Base-by-base conservation (phyloP, 148 eudicot genomes). In the Nepenthes mirabilis region DNA sequence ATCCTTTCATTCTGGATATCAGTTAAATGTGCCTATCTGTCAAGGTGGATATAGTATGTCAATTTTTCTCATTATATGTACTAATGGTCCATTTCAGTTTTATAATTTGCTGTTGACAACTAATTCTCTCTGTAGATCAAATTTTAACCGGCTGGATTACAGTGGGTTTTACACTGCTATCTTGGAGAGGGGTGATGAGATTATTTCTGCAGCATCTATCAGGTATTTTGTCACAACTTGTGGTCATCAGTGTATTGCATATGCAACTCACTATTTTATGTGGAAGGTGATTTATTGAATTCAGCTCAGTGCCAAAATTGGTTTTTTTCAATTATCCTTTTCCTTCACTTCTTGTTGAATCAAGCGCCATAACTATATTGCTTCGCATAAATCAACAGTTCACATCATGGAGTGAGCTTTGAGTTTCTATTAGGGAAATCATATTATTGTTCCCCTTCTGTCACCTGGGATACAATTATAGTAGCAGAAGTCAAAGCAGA, bases 161-260 rank as follows among this genome's bases (percentile, higher is more conserved):
- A 79, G 78, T 72, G 80, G 95, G 58, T 94, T 89, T 65, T 89
- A 79, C 68, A 86, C 99, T 51, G 85, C 78, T 53, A 71, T 94
- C 60, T 70, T 94, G 87, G 99, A 94, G 68, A 85, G 80, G 67
- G 95, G 91, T 62, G 99, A 94, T 76, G 99, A 94, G 75, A 79
- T 94, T 58, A 70, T 89, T 61, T 75, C 79, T 63, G 99, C 89
- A 45, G 97, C 99, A 69, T 89, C 91, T 52, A 86, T 94, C 81
- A 89, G 99, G 99, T 94, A 83, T 47, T 43, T 14, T 60, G 65
- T 47, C 14, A 35, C 50, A 37, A 11, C 32, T 36, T n/a, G 52
- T 5, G 12, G 52, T 40, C 45, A 40, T 40, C 23, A 40, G 8
- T 40, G 40, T 45, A 6, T 47, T 57, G 59, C 65, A 57, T 50